Base-by-base conservation (phyloP, 179 eudicot genomes). In the Beta corolliflora region DNA sequence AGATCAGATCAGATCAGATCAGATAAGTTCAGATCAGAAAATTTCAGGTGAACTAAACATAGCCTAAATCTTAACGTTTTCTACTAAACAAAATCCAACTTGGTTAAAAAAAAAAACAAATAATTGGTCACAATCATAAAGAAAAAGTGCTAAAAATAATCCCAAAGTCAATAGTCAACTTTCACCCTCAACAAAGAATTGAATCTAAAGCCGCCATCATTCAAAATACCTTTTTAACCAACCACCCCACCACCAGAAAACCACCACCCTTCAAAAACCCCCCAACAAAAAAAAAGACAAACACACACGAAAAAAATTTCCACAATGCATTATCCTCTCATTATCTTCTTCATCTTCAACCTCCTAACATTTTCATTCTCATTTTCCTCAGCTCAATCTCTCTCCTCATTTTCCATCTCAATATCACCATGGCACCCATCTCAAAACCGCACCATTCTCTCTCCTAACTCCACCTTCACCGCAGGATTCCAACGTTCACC, bases 381-480 rank as follows among this genome's bases (percentile, higher is more conserved):
- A 48, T 58, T 67, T 14, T 66, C 58, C 53, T 44, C 63, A 71
- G 52, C 71, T 29, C 44, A 73, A 77, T n/a, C 87, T 52, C 41
- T 85, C 52, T 61, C 83, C 5, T 87, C 86, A 13, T 64, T 81
- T 83, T 69, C 84, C 63, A 45, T 29, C 69, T 55, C 77, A 66
- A 29, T 53, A 8, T 80, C 81, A 18, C 83, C 94, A 76, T 93
- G 98, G 98, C 60, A 16, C 5, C 91, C 96, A 0, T 46, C 83
- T 31, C 89, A 88, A 7, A 87, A 88, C 77, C 87, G 44, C 44
- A 86, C 81, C 65, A 95, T 94, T 45, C 18, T 89, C 41, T 94
- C 98, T 25, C 87, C 87, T 21, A 85, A 84, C 84, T 84, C 95
- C 44, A 63, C 81, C 77, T 94, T 94, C 76, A 84, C 97, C 15